A percentile compares a stretch with the other conserved stretches of the same genome.
Conservation (phyloP, 306 rosid genomes). For the Pyrus betulifolia region DNA sequence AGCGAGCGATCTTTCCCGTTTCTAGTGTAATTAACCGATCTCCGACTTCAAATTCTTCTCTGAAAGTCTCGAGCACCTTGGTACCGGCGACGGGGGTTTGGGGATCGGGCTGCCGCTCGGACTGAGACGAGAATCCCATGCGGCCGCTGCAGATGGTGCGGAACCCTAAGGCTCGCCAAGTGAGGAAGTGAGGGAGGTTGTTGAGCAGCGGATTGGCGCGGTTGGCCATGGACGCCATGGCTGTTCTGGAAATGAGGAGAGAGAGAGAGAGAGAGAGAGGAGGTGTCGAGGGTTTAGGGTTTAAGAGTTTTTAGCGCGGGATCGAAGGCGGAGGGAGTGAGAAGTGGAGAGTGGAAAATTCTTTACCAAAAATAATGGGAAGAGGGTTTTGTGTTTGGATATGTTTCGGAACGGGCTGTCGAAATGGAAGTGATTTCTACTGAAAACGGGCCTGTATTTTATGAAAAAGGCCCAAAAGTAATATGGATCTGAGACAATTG, state of each 20-base stretch:
- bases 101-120: slow-evolving; percentile 26
- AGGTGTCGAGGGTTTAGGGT: slow-evolving; percentile 29
- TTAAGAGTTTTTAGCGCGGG: slow-evolving; percentile 26
- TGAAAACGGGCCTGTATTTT: neutral
- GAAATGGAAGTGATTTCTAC: neutral
- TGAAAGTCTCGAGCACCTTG: slow-evolving; percentile 52
- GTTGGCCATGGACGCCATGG: slow-evolving; percentile 39
- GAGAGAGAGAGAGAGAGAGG: neutral
- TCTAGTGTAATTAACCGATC: slow-evolving; percentile 55
- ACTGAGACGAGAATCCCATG: slow-evolving; percentile 44
- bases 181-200: slow-evolving; percentile 41
- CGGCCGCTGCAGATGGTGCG: slow-evolving; percentile 59
- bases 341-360: neutral
- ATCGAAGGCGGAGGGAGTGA: neutral
- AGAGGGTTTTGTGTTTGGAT: neutral
- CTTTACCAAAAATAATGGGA: neutral
- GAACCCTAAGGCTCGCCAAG: slow-evolving; percentile 39
- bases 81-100: slow-evolving; percentile 30
- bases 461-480: neutral
- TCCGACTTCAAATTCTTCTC: slow-evolving; percentile 80
- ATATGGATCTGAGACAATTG: neutral
- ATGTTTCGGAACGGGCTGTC: neutral
- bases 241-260: neutral
- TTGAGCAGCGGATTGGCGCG: slow-evolving; percentile 45
- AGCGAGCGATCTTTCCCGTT: slow-evolving; percentile 79